Base-by-base conservation (phyloP, 2,329 filamentous ascomycete genomes). In the Colletotrichum cuscutae region DNA sequence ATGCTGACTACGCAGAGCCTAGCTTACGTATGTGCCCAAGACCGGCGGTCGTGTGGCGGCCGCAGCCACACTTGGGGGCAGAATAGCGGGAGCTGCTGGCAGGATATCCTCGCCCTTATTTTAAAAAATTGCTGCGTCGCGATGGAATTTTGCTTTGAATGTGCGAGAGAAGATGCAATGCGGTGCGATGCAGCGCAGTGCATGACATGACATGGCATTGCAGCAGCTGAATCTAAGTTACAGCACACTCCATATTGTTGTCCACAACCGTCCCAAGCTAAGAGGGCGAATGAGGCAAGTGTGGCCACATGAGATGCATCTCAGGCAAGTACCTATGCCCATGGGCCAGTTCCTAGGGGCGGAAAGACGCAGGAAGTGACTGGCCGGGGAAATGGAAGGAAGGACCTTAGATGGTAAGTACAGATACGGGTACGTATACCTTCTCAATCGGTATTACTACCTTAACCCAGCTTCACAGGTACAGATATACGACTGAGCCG, bases 221-320 rank as follows among this genome's bases (percentile, higher is more conserved):
- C 63, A 62, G 63, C 52, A 63, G 69, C 52, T 63, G 69, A 72
- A 52, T 49, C 52, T 30, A 57, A 57, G 49, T 66, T 49, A 62
- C 59, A 30, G 26, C 24, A 62, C 59, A 11, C 37, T 32, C 32
- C 32, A 32, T 49, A 59, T 65, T 49, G 26, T 28, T 35, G 56
- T 56, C 12, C 42, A 59, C 58, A 46, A n/a, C 49, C 35, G 56
- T 56, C 12, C 28, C 22, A 5, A 49, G 24, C 4, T 24, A n/a
- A 24, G 54, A 52, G 26, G 19, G 24, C 6, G 26, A 19, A 56
- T 19, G 13, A 42, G 30, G 32, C 26, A 66, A 61, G 56, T 67
- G 19, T 32, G 35, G 19, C 58, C 35, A 15, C 24, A 26, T 12
- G 15, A 49, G 19, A 49, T n/a, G 42, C 52, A 22, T 22, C 24